These are phyloP conservation scores for Bathelium albidoporum DNA, from an alignment of 495 filamentous ascomycete genomes.

Conservation along the genomic window DNA sequence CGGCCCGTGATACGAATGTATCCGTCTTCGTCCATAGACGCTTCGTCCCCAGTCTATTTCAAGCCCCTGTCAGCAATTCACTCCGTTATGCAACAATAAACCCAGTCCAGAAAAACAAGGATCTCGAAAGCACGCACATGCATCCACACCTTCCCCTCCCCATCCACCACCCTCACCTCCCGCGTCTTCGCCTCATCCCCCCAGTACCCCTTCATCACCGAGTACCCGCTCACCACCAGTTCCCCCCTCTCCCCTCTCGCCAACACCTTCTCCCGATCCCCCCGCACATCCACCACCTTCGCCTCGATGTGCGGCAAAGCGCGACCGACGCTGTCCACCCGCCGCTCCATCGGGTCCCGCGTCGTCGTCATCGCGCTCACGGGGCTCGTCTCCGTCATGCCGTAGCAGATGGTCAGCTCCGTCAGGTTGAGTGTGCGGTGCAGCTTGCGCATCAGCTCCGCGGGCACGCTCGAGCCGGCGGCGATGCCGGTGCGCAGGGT, in stretches of 20 bases:
- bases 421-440: slow-evolving; percentile 67
- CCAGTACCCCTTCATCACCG: slow-evolving; percentile 89
- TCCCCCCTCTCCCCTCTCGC: slow-evolving; percentile 63
- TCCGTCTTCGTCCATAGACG: slow-evolving; percentile 65
- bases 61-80: neutral
- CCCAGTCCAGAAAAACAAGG: neutral
- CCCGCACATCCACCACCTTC: slow-evolving; percentile 64
- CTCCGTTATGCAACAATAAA: neutral
- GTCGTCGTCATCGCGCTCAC: slow-evolving; percentile 85
- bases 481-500: slow-evolving; percentile 79
- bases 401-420: slow-evolving; percentile 91
- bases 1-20: slow-evolving; percentile 57
- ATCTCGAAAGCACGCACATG: slow-evolving; percentile 37
- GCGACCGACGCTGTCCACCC: slow-evolving; percentile 65
- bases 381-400: slow-evolving; percentile 97
- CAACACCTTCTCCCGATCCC: slow-evolving; percentile 47
- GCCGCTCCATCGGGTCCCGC: slow-evolving; percentile 66
- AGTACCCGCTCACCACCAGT: slow-evolving; percentile 73
- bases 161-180: slow-evolving; percentile 58
- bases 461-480: slow-evolving; percentile 76
- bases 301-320: slow-evolving; percentile 73
- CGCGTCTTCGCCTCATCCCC: slow-evolving; percentile 55
- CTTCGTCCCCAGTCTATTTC: slow-evolving; percentile 71
- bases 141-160: slow-evolving; percentile 57
- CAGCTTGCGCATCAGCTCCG: slow-evolving; percentile 72